Conservation (phyloP, 345 rosid genomes). For the Zanthoxylum bungeanum region DNA sequence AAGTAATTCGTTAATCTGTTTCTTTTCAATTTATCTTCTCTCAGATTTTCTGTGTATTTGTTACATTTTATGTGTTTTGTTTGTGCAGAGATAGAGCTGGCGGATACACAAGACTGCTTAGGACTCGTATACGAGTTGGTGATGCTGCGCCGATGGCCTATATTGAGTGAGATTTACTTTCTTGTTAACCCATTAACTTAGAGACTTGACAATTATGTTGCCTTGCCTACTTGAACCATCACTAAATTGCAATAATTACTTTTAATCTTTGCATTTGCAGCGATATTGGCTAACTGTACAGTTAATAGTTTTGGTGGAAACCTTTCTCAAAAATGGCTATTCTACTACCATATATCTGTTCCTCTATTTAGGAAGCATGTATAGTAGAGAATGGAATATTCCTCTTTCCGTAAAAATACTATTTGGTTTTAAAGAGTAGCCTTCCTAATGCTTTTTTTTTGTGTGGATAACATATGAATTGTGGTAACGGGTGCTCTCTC, state of each 20-base stretch:
- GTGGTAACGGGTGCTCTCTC: neutral
- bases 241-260: neutral
- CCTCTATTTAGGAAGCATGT: neutral
- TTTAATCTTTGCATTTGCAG: neutral
- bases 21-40: neutral
- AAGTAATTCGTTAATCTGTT: constrained; percentile 39
- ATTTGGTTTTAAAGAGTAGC: neutral
- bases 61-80: constrained; percentile 14
- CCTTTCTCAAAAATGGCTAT: neutral
- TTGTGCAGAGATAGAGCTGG: constrained; percentile 80
- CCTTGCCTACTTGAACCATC: neutral
- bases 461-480: neutral
- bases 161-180: constrained; percentile 72
- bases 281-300: neutral
- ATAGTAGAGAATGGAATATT: neutral
- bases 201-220: neutral
- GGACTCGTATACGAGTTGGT: constrained; percentile 87
- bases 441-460: neutral
- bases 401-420: neutral
- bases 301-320: neutral
- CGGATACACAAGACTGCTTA: constrained; percentile 87
- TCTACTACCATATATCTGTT: neutral
- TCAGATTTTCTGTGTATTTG: neutral
- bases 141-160: constrained; percentile 98
- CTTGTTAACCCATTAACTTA: neutral